These are phyloP conservation scores for Russula compacta DNA, from an alignment of 768 basidiomycete genomes.

Conservation along the genomic window DNA sequence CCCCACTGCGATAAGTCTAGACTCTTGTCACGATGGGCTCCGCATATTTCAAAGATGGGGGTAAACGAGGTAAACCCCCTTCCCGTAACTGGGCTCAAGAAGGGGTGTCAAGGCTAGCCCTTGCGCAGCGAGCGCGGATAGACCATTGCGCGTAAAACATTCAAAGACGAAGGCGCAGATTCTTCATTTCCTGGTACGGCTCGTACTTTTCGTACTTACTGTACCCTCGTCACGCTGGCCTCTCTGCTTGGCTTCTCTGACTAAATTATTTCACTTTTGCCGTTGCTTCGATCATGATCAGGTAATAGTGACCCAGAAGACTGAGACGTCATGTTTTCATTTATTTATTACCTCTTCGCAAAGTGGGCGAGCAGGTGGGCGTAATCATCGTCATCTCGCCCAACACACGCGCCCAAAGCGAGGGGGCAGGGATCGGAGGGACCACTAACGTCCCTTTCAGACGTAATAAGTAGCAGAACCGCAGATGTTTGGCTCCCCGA, in stretches of 20 bases:
- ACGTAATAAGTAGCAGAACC: background rate
- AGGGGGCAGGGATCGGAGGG: too few relatives aligned
- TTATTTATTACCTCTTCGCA: too few relatives aligned
- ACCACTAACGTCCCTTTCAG: background rate
- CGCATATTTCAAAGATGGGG: background rate
- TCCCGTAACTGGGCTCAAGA: background rate
- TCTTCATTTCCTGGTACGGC: conserved; percentile 1
- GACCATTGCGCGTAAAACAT: background rate
- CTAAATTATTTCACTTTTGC: background rate
- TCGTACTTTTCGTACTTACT: background rate
- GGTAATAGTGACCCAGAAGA: background rate
- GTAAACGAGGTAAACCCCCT: background rate
- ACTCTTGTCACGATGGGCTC: background rate
- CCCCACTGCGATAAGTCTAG: background rate
- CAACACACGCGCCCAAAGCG: background rate
- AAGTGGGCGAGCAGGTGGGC: background rate
- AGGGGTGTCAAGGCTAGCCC: background rate
- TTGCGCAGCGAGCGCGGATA: background rate
- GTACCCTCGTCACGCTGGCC: background rate
- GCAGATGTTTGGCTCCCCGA: background rate
- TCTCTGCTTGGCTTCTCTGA: background rate
- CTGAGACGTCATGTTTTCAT: conserved; percentile 3
- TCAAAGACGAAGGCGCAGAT: background rate
- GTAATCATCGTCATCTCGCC: conserved; percentile 5
- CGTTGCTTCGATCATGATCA: conserved; percentile 3